These are phyloP conservation scores for Diplodia seriata DNA, from an alignment of 2,329 filamentous ascomycete species.

Conservation along the genomic window DNA sequence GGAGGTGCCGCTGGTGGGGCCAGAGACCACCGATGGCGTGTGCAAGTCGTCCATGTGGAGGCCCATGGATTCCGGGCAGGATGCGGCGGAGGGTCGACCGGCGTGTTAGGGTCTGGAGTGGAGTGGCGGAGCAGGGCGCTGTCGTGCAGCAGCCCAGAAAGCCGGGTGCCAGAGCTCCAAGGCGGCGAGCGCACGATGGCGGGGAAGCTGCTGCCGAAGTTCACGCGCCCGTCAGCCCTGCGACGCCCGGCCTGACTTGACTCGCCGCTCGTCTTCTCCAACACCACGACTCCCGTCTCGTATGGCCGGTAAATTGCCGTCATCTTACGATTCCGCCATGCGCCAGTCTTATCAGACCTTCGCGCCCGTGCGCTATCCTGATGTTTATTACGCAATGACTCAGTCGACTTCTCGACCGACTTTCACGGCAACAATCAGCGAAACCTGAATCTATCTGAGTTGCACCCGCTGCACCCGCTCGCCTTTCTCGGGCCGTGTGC, in stretches of 20 bases:
- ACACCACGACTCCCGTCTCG: constrained; percentile 21
- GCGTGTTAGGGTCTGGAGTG: not conserved
- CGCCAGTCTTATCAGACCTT: constrained; percentile 9
- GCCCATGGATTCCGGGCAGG: constrained; percentile 53
- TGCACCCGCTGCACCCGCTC: constrained; percentile 6
- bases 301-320: constrained; percentile 26
- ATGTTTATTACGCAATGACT: constrained; percentile 3
- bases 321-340: constrained; percentile 8
- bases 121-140: not conserved
- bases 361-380: constrained; percentile 17
- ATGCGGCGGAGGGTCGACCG: not conserved
- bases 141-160: not conserved
- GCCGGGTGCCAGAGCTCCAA: constrained; percentile 20
- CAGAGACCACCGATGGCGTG: constrained; percentile 76
- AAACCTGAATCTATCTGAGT: constrained; percentile 18
- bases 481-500: not conserved
- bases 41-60: constrained; percentile 71
- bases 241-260: not conserved
- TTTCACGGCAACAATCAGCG: constrained; percentile 18
- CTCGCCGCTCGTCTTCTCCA: constrained; percentile 20
- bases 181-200: constrained; percentile 14
- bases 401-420: constrained; percentile 7
- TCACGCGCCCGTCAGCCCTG: constrained; percentile 16
- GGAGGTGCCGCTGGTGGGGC: constrained; percentile 68
- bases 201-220: constrained; percentile 20